phyloP scores from a whole-genome alignment of 176 grass and related monocot species.

The Rhynchospora pubera region DNA sequence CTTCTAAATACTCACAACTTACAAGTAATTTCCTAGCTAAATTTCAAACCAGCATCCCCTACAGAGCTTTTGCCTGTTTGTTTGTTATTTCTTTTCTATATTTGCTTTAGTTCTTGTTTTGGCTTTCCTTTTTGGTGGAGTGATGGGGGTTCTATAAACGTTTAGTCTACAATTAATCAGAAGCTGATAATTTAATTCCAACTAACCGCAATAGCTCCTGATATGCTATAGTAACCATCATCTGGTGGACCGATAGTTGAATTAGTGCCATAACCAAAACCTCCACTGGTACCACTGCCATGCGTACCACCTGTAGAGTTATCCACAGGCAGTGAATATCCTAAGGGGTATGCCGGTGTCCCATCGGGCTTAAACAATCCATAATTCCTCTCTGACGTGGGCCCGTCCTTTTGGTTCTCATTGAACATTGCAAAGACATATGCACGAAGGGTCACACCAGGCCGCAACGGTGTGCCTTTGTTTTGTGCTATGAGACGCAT shows the following conservation, averaged over 20 bases:
- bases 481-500: slow-evolving; percentile 43
- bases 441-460: slow-evolving; percentile 32
- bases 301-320: slow-evolving; percentile 8
- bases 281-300: neutral
- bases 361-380: slow-evolving; percentile 59
- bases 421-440: slow-evolving; percentile 83
- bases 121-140: neutral
- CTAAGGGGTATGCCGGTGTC: slow-evolving; percentile 45
- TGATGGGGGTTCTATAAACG: neutral
- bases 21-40: too few relatives aligned
- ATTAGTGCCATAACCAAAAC: slow-evolving; percentile 1
- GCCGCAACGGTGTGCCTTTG: slow-evolving; percentile 69
- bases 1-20: too few relatives aligned
- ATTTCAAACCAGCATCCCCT: neutral
- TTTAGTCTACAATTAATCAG: neutral
- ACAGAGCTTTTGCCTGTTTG: neutral
- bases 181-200: neutral
- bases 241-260: neutral
- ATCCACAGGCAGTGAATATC: slow-evolving; percentile 28
- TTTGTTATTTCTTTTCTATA: neutral
- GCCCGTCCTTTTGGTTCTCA: slow-evolving; percentile 66
- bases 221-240: slow-evolving; percentile 59
- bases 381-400: slow-evolving; percentile 64
- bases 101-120: neutral
- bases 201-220: slow-evolving; percentile 18